Evolutionary conservation across 768 basidiomycete genomes (phyloP).

Genomic region (Xerocomus brunneocitrinus): DNA sequence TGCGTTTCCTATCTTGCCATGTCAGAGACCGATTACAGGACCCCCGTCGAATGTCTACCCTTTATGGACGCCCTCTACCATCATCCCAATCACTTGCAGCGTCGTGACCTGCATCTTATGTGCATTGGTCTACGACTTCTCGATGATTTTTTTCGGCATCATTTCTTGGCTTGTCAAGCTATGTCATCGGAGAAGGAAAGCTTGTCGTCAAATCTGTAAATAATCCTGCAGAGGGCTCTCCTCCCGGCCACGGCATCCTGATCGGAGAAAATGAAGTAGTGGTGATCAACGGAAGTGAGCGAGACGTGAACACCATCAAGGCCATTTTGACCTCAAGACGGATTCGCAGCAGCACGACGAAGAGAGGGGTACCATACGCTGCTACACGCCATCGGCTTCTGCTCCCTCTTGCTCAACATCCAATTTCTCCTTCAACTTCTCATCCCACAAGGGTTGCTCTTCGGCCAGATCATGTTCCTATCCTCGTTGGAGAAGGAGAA

Average conservation of each 20-base stretch:
- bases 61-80: conserved; percentile 2
- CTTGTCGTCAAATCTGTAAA: conserved; percentile 15
- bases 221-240: conserved; percentile 10
- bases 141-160: conserved; percentile 33
- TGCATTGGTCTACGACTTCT: conserved; percentile 23
- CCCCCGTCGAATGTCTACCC: neutral
- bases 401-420: conserved; percentile 24
- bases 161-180: conserved; percentile 25
- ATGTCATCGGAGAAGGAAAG: conserved; percentile 22
- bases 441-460: conserved; percentile 29
- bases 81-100: conserved; percentile 25
- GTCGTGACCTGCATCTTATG: conserved; percentile 21
- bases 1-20: conserved; percentile 22
- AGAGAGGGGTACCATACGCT: neutral
- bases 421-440: conserved; percentile 34
- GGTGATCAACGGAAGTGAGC: conserved; percentile 26
- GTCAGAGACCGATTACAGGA: neutral
- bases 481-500: conserved; percentile 33
- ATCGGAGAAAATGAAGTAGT: conserved; percentile 15
- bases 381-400: conserved; percentile 22
- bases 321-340: conserved; percentile 21
- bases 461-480: conserved; percentile 35
- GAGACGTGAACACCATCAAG: conserved; percentile 26
- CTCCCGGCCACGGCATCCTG: conserved; percentile 30
- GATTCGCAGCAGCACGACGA: neutral